phyloP scores from a whole-genome alignment of 2,329 filamentous ascomycete genomes.

The Phoma sp. region DNA sequence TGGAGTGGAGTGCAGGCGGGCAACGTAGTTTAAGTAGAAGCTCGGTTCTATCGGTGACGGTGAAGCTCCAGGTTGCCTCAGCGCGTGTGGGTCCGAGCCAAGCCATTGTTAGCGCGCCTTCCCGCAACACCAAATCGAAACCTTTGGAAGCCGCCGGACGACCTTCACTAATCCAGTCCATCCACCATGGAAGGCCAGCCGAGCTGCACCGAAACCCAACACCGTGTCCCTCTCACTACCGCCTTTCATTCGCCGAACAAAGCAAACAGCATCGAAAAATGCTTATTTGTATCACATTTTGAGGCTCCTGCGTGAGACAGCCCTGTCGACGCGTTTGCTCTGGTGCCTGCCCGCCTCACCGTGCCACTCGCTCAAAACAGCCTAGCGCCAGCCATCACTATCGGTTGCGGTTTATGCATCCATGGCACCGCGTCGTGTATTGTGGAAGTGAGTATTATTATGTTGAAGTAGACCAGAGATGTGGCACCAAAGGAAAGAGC shows the following conservation, averaged over 20 bases:
- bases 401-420: constrained; percentile 10
- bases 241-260: constrained; percentile 1
- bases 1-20: constrained; percentile 37
- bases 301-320: constrained; percentile 23
- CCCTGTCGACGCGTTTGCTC: constrained; percentile 28
- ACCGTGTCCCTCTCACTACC: constrained; percentile 27
- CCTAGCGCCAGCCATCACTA: constrained; percentile 12
- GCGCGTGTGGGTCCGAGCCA: constrained; percentile 24
- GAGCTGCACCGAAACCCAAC: constrained; percentile 18
- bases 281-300: constrained; percentile 18
- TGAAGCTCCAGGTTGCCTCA: constrained; percentile 38
- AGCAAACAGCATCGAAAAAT: constrained; percentile 2
- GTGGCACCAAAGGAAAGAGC: neutral
- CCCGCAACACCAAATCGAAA: constrained; percentile 41
- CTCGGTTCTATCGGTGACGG: constrained; percentile 41
- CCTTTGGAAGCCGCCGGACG: constrained; percentile 33
- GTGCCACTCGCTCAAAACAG: constrained; percentile 23
- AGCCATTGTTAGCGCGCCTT: constrained; percentile 24
- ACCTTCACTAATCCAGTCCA: constrained; percentile 20
- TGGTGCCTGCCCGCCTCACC: constrained; percentile 35
- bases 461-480: neutral
- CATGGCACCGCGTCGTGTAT: neutral
- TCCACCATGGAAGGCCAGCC: constrained; percentile 16
- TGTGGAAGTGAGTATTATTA: neutral
- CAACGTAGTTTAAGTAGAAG: constrained; percentile 46